Conservation (phyloP, 1,284 basidiomycete genomes). For the Malassezia brasiliensis region DNA sequence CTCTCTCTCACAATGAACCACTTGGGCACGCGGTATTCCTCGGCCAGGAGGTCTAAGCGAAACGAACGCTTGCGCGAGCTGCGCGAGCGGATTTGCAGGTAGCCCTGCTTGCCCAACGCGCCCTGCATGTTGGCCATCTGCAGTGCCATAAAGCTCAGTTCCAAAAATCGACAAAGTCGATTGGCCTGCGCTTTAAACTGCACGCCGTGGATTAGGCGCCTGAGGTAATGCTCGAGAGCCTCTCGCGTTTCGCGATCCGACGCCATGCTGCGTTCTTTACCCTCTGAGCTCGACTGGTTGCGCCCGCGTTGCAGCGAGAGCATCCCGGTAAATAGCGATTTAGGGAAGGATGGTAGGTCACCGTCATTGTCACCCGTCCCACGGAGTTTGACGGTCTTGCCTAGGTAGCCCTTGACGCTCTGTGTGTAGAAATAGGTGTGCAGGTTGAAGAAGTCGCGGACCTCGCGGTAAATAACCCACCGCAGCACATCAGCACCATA, state of each 20-base stretch:
- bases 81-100: slow-evolving; percentile 55
- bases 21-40: slow-evolving; percentile 60
- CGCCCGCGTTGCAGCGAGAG: slow-evolving; percentile 57
- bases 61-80: slow-evolving; percentile 55
- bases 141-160: slow-evolving; percentile 81
- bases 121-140: slow-evolving; percentile 73
- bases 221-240: slow-evolving; percentile 75
- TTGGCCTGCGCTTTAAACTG: slow-evolving; percentile 96
- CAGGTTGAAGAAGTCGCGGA: slow-evolving; percentile 81
- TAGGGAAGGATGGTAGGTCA: slow-evolving; percentile 82
- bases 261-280: background rate
- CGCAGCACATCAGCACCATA: slow-evolving; percentile 81
- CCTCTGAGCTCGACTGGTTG: slow-evolving; percentile 34
- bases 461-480: slow-evolving; percentile 91
- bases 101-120: slow-evolving; percentile 70
- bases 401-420: slow-evolving; percentile 36
- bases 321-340: slow-evolving; percentile 73
- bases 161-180: slow-evolving; percentile 83
- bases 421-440: slow-evolving; percentile 85
- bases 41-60: slow-evolving; percentile 26
- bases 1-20: slow-evolving; percentile 94
- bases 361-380: slow-evolving; percentile 50
- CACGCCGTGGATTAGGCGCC: slow-evolving; percentile 66
- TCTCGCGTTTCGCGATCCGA: slow-evolving; percentile 57
- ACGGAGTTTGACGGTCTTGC: slow-evolving; percentile 21